These are phyloP conservation scores for Solanum microdontum DNA, from an alignment of 257 asterid species.

Conservation along the genomic window DNA sequence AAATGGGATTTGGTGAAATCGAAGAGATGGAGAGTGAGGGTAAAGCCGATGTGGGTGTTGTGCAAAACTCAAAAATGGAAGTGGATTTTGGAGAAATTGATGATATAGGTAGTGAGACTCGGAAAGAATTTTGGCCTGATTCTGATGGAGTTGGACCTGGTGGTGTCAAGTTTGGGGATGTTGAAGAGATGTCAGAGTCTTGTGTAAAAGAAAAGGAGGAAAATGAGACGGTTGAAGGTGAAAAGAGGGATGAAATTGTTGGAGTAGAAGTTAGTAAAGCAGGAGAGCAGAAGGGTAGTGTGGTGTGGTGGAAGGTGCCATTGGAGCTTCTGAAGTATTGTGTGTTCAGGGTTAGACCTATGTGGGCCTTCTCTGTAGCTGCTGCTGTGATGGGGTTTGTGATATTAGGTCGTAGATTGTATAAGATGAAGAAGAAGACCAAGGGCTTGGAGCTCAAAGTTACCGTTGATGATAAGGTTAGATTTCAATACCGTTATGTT, in stretches of 20 bases:
- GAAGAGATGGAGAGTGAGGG: slow-evolving; percentile 2
- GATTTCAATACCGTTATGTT: background rate
- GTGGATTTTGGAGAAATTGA: slow-evolving; percentile 15
- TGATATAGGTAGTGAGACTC: slow-evolving; percentile 16
- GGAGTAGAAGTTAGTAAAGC: slow-evolving; percentile 12
- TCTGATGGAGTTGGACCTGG: slow-evolving; percentile 19
- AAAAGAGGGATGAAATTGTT: slow-evolving; percentile 9
- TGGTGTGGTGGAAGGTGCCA: slow-evolving; percentile 94
- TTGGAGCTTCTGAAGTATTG: slow-evolving; percentile 58
- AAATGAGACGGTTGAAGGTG: slow-evolving; percentile 11
- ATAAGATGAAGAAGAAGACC: slow-evolving; percentile 65
- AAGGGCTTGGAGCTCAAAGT: slow-evolving; percentile 65
- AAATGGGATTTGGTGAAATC: background rate
- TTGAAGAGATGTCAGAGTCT: background rate
- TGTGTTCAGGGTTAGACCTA: slow-evolving; percentile 58
- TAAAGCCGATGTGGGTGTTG: slow-evolving; percentile 1
- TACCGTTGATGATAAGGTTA: slow-evolving; percentile 78
- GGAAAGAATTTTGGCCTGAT: slow-evolving; percentile 8
- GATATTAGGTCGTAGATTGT: slow-evolving; percentile 67
- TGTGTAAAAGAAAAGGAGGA: slow-evolving; percentile 9
- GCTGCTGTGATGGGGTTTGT: slow-evolving; percentile 85
- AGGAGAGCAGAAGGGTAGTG: slow-evolving; percentile 31
- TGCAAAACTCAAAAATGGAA: background rate
- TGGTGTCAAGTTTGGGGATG: slow-evolving; percentile 10
- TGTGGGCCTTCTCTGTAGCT: slow-evolving; percentile 72